A percentile compares a stretch with the other conserved stretches of the same genome.
Conservation (phyloP, 2,329 filamentous ascomycete species). For the Colletotrichum navitas region DNA sequence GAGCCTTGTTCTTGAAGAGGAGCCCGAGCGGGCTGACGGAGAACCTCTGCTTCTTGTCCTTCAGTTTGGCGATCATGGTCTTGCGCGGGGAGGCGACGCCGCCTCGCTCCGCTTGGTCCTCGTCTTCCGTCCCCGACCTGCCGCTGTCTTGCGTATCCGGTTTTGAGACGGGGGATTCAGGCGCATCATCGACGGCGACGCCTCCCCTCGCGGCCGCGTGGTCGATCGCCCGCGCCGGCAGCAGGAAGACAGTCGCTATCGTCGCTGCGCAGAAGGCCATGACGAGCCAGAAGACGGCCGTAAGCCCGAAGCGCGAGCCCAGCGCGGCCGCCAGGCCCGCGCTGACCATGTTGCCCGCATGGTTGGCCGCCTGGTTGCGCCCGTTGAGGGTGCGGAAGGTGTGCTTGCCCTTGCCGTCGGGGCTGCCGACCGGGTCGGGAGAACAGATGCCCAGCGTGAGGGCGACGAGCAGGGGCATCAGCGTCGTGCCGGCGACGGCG, state of each 20-base stretch:
- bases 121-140: neutral
- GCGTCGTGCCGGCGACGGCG: constrained; percentile 28
- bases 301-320: constrained; percentile 18
- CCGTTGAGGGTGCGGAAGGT: constrained; percentile 31
- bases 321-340: constrained; percentile 24
- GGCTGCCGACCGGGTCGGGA: neutral
- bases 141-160: neutral
- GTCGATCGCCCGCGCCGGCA: constrained; percentile 26
- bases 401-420: constrained; percentile 13
- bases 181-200: neutral
- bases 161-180: no score
- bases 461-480: constrained; percentile 30
- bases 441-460: constrained; percentile 34
- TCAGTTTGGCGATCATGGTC: neutral
- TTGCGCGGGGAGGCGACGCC: neutral
- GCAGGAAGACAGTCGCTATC: constrained; percentile 4
- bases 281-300: constrained; percentile 29
- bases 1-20: constrained; percentile 10
- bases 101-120: neutral
- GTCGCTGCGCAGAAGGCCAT: constrained; percentile 31
- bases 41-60: constrained; percentile 1
- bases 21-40: neutral
- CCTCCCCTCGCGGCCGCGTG: constrained; percentile 23
- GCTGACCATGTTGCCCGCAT: constrained; percentile 37
- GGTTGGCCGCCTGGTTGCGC: constrained; percentile 26